Conservation (phyloP, 2,329 filamentous ascomycete genomes). For the Colletotrichum viniferum region DNA sequence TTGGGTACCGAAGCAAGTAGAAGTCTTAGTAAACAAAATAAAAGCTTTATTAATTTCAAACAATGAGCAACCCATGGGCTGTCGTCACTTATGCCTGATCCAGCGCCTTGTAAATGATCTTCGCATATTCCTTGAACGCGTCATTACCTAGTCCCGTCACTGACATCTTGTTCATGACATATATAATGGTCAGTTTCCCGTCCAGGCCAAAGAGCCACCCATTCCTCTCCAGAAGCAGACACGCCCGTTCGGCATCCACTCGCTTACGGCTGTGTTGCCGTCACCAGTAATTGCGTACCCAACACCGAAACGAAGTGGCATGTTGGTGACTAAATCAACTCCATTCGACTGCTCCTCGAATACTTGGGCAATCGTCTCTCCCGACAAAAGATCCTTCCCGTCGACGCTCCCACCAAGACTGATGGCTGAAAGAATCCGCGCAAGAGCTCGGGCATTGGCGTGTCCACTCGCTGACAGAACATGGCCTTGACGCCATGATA, state of each 20-base stretch:
- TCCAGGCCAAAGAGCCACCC: conserved; percentile 50
- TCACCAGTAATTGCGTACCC: conserved; percentile 41
- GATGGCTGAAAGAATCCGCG: conserved; percentile 40
- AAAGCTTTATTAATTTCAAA: too few species aligned
- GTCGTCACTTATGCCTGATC: neutral
- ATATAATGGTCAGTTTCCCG: conserved; percentile 43
- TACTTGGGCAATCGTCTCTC: conserved; percentile 44
- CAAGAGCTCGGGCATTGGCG: conserved; percentile 46
- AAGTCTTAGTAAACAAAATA: too few species aligned
- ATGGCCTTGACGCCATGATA: conserved; percentile 42
- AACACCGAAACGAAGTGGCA: conserved; percentile 42
- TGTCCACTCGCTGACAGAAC: conserved; percentile 49
- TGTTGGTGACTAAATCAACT: conserved; percentile 40
- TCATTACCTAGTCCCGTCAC: neutral
- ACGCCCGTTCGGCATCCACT: conserved; percentile 35
- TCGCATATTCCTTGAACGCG: neutral
- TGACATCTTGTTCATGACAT: conserved; percentile 51
- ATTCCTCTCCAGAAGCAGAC: conserved; percentile 47
- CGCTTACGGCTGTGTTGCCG: conserved; percentile 24
- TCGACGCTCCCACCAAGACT: conserved; percentile 24
- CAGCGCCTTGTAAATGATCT: neutral
- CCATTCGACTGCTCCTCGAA: conserved; percentile 47
- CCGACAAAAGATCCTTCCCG: conserved; percentile 36
- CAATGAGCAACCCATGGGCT: too few species aligned
- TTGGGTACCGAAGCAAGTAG: too few species aligned